Evolutionary conservation across 2,329 filamentous ascomycete genomes (phyloP).

Genomic region (Colletotrichum salicis): DNA sequence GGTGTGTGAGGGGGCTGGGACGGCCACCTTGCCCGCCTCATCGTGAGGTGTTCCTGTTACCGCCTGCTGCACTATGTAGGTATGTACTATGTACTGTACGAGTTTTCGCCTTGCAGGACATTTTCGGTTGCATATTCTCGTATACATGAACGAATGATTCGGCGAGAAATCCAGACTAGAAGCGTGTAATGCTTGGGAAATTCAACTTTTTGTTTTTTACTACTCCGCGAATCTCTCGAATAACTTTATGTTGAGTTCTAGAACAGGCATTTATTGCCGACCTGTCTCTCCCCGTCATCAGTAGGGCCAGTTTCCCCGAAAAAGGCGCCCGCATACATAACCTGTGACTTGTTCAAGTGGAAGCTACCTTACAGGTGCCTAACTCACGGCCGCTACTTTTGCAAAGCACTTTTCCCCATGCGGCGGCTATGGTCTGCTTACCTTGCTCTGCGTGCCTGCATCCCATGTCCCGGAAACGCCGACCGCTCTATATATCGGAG

Average conservation of each 20-base stretch:
- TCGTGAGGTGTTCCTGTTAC: background rate
- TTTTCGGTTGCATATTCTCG: background rate
- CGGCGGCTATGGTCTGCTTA: background rate
- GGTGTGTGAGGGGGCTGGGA: background rate
- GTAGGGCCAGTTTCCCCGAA: background rate
- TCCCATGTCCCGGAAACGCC: background rate
- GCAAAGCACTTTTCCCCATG: background rate
- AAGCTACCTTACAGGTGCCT: background rate
- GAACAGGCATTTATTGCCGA: background rate
- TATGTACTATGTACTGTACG: background rate
- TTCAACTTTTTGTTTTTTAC: no score
- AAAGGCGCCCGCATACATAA: background rate
- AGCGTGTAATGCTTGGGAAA: background rate
- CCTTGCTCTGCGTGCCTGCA: background rate
- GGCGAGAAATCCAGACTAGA: no score
- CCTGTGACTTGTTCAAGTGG: background rate
- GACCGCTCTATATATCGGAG: background rate
- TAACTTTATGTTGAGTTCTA: background rate
- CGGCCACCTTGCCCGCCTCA: background rate
- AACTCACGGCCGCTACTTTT: background rate
- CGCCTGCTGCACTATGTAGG: conserved; percentile 13
- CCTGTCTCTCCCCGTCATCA: background rate
- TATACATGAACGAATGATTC: background rate
- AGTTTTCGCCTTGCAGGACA: background rate
- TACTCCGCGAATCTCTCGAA: no score